A percentile compares a stretch with the other conserved stretches of the same genome.
phyloP scores from a whole-genome alignment of 176 grass and related monocot genomes.

The Coix lacrymajobi region DNA sequence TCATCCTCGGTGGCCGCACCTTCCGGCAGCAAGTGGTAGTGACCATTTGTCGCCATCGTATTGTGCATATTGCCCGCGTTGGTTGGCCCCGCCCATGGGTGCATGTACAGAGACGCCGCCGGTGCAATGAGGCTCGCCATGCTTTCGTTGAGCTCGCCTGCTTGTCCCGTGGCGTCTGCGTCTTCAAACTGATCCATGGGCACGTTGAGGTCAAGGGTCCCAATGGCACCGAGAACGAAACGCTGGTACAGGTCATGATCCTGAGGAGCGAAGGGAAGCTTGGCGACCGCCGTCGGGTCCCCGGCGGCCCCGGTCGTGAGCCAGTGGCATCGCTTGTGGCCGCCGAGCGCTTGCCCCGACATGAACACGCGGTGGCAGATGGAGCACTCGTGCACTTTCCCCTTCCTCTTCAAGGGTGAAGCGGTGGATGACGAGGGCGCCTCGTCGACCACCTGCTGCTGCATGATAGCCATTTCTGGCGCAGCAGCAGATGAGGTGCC shows the following conservation, averaged over 20 bases:
- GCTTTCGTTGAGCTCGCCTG: neutral
- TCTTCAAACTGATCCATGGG: constrained; percentile 29
- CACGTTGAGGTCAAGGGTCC: constrained; percentile 66
- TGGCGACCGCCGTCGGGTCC: constrained; percentile 25
- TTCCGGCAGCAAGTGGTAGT: constrained; percentile 7
- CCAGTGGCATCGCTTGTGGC: constrained; percentile 92
- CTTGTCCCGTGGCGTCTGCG: neutral
- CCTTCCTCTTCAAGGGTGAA: constrained; percentile 48
- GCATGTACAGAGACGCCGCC: constrained; percentile 46
- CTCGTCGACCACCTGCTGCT: constrained; percentile 21
- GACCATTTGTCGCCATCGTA: constrained; percentile 14
- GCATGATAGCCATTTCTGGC: constrained; percentile 26
- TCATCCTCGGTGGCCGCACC: constrained; percentile 53
- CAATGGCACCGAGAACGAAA: too few relatives aligned
- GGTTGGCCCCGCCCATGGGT: constrained; percentile 26
- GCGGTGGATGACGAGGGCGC: neutral
- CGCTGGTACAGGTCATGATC: too few relatives aligned
- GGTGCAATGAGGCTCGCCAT: constrained; percentile 39
- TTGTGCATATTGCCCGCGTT: constrained; percentile 35
- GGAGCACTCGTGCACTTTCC: constrained; percentile 86
- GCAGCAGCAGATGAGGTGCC: neutral
- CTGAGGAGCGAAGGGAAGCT: constrained; percentile 20
- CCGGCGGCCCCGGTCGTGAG: constrained; percentile 36
- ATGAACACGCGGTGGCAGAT: constrained; percentile 83
- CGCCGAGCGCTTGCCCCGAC: constrained; percentile 84